Percentiles rank a stretch among this genome's conserved stretches.
Evolutionary conservation across 164 flowering plant genomes (phyloP).

Genomic region (Amborella trichopoda): DNA sequence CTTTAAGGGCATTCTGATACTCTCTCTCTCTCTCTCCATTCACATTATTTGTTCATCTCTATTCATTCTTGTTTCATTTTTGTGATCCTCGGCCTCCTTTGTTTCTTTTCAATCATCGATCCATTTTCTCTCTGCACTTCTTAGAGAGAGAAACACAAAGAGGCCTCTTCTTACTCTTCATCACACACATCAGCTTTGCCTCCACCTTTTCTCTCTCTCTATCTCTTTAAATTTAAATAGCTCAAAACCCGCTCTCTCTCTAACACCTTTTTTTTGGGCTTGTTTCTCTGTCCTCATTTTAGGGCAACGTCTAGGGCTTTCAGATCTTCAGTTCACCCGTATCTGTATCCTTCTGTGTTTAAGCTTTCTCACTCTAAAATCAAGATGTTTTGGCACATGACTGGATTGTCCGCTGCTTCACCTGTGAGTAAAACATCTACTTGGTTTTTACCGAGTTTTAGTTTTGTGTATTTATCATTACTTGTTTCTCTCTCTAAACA

Average conservation of each 20-base stretch:
- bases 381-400: constrained; percentile 87
- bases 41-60: no score
- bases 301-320: constrained; percentile 17
- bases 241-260: not conserved
- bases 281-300: not conserved
- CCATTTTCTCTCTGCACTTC: not conserved
- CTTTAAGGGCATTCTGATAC: no score
- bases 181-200: not conserved
- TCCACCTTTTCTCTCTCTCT: not conserved
- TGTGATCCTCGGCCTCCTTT: constrained; percentile 2
- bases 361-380: not conserved
- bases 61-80: no score
- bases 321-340: constrained; percentile 12
- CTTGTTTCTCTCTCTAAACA: not conserved
- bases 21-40: no score
- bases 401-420: constrained; percentile 73
- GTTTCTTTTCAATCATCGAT: constrained; percentile 1
- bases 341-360: not conserved
- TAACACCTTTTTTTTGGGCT: constrained; percentile 18
- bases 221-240: constrained; percentile 4
- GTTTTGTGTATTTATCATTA: not conserved
- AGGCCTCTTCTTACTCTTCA: constrained; percentile 9
- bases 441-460: not conserved
- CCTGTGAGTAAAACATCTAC: constrained; percentile 47
- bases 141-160: not conserved